A percentile compares a stretch with the other conserved stretches of the same genome.
Evolutionary conservation across 208 protist species (phyloP).

Genomic region (Leishmania tropica): DNA sequence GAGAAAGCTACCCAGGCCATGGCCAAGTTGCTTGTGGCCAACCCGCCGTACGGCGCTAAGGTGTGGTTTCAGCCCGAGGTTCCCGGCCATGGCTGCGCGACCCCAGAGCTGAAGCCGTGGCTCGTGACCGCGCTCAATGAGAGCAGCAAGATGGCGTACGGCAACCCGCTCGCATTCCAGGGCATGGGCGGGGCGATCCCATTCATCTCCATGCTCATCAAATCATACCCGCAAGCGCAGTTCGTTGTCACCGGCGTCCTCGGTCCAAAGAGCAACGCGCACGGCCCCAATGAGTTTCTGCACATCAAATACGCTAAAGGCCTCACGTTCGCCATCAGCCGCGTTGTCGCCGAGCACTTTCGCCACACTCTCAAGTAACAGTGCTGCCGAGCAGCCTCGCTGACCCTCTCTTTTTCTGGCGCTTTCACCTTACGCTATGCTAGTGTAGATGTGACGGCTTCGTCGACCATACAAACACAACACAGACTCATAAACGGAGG

Average conservation of each 20-base stretch:
- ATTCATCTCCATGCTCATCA: constrained; percentile 94
- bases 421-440: neutral
- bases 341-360: constrained; percentile 82
- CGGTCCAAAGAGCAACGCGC: constrained; percentile 92
- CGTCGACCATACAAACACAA: neutral
- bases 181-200: constrained; percentile 94
- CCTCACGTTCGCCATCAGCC: constrained; percentile 83
- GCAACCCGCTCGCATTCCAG: constrained; percentile 69
- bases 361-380: constrained; percentile 46
- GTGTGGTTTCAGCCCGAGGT: constrained; percentile 80
- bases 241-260: constrained; percentile 95
- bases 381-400: neutral
- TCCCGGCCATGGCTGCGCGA: constrained; percentile 81
- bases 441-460: neutral
- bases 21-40: constrained; percentile 68
- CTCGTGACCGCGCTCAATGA: constrained; percentile 75
- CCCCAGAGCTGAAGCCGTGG: constrained; percentile 84
- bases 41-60: constrained; percentile 93
- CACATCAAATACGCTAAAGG: constrained; percentile 91
- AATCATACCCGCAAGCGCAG: constrained; percentile 91
- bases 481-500: neutral
- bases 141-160: constrained; percentile 83
- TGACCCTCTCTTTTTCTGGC: neutral
- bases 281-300: constrained; percentile 96
- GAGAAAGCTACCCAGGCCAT: constrained; percentile 52